Percentiles rank a stretch among this genome's conserved stretches.
Evolutionary conservation across 1,139 yeast genomes (phyloP).

Genomic region (Hansenula lynferdii): DNA sequence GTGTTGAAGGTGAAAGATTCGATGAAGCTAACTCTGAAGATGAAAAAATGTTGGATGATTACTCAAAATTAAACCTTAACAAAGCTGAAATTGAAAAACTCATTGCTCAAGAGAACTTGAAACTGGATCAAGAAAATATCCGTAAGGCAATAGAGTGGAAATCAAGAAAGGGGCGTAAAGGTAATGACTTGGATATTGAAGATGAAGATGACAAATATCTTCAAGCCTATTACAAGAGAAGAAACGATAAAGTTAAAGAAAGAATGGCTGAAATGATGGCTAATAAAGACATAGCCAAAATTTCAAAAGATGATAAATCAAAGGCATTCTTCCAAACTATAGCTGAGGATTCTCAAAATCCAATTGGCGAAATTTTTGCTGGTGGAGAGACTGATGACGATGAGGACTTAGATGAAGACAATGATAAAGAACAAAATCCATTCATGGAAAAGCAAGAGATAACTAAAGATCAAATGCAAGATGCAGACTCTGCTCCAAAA

Average conservation of each 20-base stretch:
- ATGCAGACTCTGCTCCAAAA: conserved; percentile 9
- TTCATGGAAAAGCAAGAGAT: conserved; percentile 14
- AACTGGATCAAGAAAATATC: background rate
- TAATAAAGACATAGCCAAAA: conserved; percentile 40
- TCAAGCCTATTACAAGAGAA: conserved; percentile 33
- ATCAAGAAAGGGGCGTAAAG: conserved; percentile 50
- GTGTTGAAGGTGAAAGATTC: conserved; percentile 66
- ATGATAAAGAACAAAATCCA: conserved; percentile 17
- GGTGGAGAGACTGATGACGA: conserved; percentile 12
- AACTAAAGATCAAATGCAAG: conserved; percentile 14
- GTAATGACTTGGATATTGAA: conserved; percentile 63
- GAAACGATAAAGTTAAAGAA: conserved; percentile 51
- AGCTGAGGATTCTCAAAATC: conserved; percentile 40
- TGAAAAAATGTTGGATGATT: conserved; percentile 78
- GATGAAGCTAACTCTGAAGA: conserved; percentile 73
- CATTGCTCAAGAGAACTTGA: too few species aligned
- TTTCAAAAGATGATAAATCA: conserved; percentile 53
- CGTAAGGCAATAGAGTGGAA: too few species aligned
- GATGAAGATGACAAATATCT: conserved; percentile 58
- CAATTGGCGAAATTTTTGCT: conserved; percentile 16
- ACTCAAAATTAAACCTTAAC: conserved; percentile 52
- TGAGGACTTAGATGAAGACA: conserved; percentile 14
- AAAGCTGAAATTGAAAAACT: conserved; percentile 56
- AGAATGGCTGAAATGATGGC: conserved; percentile 51
- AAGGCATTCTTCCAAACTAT: conserved; percentile 73